Percentiles rank a stretch among this genome's conserved stretches.
Evolutionary conservation across 2,329 filamentous ascomycete genomes (phyloP).

Genomic region (Epichloe baconii): DNA sequence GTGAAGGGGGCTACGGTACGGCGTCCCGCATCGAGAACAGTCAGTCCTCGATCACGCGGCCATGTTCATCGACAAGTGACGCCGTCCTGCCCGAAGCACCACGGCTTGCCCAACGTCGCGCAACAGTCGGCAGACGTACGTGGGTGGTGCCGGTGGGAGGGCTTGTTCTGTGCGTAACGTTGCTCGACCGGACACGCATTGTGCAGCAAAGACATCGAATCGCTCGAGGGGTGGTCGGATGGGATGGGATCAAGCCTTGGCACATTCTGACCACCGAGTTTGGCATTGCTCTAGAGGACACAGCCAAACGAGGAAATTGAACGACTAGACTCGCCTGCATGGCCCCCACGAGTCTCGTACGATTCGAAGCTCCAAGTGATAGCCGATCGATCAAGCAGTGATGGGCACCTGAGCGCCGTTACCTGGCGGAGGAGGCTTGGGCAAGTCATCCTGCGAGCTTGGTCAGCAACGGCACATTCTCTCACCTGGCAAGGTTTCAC

Average conservation of each 20-base stretch:
- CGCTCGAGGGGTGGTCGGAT: too few relatives aligned
- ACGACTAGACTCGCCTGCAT: too few relatives aligned
- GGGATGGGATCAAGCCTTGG: too few relatives aligned
- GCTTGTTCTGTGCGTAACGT: not conserved
- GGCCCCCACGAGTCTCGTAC: not conserved
- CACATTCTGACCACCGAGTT: too few relatives aligned
- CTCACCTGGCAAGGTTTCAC: not conserved
- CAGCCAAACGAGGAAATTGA: too few relatives aligned
- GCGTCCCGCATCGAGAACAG: not conserved
- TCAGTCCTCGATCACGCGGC: not conserved
- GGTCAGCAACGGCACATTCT: not conserved
- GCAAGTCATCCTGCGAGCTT: conserved; percentile 28
- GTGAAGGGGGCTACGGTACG: too few relatives aligned
- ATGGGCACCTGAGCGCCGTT: conserved; percentile 25
- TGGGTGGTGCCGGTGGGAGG: not conserved
- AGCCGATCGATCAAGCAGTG: conserved; percentile 19
- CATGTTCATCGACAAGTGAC: not conserved
- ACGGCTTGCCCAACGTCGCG: not conserved
- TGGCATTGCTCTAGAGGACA: too few relatives aligned
- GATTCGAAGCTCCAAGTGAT: too few relatives aligned
- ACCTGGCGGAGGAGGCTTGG: conserved; percentile 22
- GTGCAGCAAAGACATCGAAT: not conserved
- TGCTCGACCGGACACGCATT: not conserved
- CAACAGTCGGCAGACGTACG: not conserved
- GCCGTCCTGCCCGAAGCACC: not conserved